phyloP scores from a whole-genome alignment of 257 asterid genomes.

The Scutellaria galericulata region DNA sequence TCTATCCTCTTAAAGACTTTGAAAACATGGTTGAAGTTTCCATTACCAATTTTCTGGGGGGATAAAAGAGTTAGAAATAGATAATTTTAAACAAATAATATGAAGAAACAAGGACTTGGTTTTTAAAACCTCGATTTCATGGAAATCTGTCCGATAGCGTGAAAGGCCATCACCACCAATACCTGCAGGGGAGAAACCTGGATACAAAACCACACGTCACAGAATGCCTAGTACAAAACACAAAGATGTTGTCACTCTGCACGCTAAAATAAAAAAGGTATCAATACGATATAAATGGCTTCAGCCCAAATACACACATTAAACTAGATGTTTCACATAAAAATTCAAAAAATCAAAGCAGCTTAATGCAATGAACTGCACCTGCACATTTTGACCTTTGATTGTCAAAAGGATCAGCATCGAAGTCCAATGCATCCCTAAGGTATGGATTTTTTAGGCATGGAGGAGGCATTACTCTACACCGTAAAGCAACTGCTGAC shows the following conservation, averaged over 20 bases:
- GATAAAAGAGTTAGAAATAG: constrained; percentile 22
- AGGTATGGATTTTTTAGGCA: constrained; percentile 85
- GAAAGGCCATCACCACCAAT: constrained; percentile 77
- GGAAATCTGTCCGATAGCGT: constrained; percentile 84
- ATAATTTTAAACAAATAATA: background rate
- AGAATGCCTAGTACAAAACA: background rate
- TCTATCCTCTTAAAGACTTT: constrained; percentile 90
- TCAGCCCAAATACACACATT: background rate
- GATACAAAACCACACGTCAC: constrained; percentile 30
- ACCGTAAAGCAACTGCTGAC: constrained; percentile 96
- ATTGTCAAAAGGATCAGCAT: constrained; percentile 70
- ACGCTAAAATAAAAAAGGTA: background rate
- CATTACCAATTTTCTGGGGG: constrained; percentile 81
- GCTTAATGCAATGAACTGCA: constrained; percentile 22
- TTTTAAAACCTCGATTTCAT: constrained; percentile 71
- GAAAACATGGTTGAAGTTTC: constrained; percentile 86
- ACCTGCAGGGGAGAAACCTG: constrained; percentile 63
- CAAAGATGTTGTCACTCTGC: constrained; percentile 4
- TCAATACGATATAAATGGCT: background rate
- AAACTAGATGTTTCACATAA: constrained; percentile 15
- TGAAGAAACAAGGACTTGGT: background rate
- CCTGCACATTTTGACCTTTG: constrained; percentile 91
- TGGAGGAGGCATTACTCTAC: constrained; percentile 98
- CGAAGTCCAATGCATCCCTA: constrained; percentile 51
- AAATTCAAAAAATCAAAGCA: constrained; percentile 6